Conservation (phyloP, 2,329 filamentous ascomycete genomes). For the Pleoardoris graminearum region DNA sequence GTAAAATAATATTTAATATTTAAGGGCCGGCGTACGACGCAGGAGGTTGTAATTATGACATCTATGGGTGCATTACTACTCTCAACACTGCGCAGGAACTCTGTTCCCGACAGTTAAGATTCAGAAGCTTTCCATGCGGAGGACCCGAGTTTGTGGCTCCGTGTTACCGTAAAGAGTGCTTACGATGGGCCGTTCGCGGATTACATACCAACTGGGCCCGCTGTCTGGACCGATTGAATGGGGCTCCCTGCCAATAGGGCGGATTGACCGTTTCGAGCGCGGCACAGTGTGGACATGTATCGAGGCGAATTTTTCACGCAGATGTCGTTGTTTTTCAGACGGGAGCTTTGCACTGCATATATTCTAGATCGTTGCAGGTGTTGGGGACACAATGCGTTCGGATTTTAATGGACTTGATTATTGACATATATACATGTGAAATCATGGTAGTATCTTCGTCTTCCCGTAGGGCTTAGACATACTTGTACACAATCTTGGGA, state of each 20-base stretch:
- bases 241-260: neutral
- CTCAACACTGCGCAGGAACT: neutral
- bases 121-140: neutral
- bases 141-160: neutral
- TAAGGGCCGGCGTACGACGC: too few species aligned
- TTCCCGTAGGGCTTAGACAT: neutral
- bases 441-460: neutral
- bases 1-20: too few species aligned
- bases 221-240: neutral
- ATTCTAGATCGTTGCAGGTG: too few species aligned
- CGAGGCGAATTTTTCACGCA: too few species aligned
- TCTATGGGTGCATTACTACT: neutral
- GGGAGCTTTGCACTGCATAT: too few species aligned
- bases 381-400: too few species aligned
- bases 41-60: too few species aligned
- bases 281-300: neutral
- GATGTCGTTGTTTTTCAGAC: too few species aligned
- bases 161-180: neutral
- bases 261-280: neutral
- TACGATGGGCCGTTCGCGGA: neutral
- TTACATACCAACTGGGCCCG: too few species aligned
- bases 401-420: neutral
- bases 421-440: neutral
- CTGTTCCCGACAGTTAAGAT: neutral
- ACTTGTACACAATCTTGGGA: neutral